Percentiles rank a stretch among this genome's conserved stretches.
Evolutionary conservation across 140 eudicot genomes (phyloP).

Genomic region (Ambrosia hybrid): DNA sequence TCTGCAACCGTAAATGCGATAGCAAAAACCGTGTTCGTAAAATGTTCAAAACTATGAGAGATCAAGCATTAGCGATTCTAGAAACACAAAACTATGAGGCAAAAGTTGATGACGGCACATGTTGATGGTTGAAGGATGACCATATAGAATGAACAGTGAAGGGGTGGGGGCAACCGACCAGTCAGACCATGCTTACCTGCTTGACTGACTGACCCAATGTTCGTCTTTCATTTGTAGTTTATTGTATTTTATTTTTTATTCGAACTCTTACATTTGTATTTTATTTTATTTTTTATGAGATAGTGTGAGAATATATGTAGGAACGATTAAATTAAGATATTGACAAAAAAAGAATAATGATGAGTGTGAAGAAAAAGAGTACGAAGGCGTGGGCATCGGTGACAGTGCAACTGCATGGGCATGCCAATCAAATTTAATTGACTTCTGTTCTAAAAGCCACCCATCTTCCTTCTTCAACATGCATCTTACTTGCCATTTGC

Average conservation of each 20-base stretch:
- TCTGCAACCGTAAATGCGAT: too few species aligned
- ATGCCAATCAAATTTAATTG: conserved; percentile 21
- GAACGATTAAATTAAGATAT: background rate
- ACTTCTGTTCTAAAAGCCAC: conserved; percentile 8
- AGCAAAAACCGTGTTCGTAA: too few species aligned
- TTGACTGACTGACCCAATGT: conserved; percentile 7
- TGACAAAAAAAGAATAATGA: conserved; percentile 17
- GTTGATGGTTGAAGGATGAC: conserved; percentile 18
- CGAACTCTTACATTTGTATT: background rate
- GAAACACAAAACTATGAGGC: too few species aligned
- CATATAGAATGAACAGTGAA: conserved; percentile 21
- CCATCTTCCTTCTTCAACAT: conserved; percentile 12
- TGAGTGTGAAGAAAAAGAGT: conserved; percentile 18
- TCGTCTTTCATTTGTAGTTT: too few species aligned
- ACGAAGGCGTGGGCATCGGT: conserved; percentile 38
- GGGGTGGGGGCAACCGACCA: conserved; percentile 8
- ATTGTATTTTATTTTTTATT: too few species aligned
- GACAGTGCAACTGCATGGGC: conserved; percentile 37
- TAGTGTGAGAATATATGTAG: background rate
- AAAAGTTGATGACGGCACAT: background rate
- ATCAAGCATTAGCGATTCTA: too few species aligned
- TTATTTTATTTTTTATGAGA: conserved; percentile 1
- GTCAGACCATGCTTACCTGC: conserved; percentile 31
- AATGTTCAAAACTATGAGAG: too few species aligned
- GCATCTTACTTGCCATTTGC: background rate